A percentile compares a stretch with the other conserved stretches of the same genome.
These are phyloP conservation scores for Chalciporus pseudorubinellus DNA, from an alignment of 768 basidiomycete genomes.

Conservation along the genomic window DNA sequence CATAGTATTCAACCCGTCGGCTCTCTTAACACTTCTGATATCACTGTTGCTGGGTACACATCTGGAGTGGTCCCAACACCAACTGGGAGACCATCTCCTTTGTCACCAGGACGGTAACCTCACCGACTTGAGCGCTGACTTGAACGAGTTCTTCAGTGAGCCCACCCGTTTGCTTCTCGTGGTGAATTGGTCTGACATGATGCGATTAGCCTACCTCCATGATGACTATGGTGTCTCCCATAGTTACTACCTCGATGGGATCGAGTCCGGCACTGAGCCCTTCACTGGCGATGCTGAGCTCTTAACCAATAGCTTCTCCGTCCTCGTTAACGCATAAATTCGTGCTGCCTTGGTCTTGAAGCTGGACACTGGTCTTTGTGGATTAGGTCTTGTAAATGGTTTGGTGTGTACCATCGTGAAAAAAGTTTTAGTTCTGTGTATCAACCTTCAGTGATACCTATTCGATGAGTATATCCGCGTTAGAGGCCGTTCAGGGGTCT, in stretches of 20 bases:
- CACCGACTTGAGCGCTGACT: constrained; percentile 48
- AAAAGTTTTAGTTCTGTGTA: too few relatives aligned
- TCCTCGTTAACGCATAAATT: too few relatives aligned
- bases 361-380: too few relatives aligned
- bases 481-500: constrained; percentile 10
- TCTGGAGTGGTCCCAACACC: constrained; percentile 53
- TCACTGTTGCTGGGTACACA: constrained; percentile 45
- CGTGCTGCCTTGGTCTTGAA: too few relatives aligned
- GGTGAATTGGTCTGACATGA: background rate
- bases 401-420: too few relatives aligned
- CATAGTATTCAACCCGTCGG: constrained; percentile 56
- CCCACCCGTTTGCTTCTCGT: background rate
- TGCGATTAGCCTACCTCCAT: constrained; percentile 42
- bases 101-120: constrained; percentile 47
- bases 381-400: too few relatives aligned
- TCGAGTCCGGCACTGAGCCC: constrained; percentile 56
- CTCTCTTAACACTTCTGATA: constrained; percentile 41
- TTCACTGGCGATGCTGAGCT: constrained; percentile 57
- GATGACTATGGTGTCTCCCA: constrained; percentile 45
- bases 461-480: background rate
- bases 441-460: too few relatives aligned
- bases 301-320: constrained; percentile 41
- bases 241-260: constrained; percentile 49
- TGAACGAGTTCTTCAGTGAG: constrained; percentile 56
- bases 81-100: constrained; percentile 60